These are phyloP conservation scores for Ilex paraguariensis DNA, from an alignment of 305 asterid genomes.

Conservation along the genomic window DNA sequence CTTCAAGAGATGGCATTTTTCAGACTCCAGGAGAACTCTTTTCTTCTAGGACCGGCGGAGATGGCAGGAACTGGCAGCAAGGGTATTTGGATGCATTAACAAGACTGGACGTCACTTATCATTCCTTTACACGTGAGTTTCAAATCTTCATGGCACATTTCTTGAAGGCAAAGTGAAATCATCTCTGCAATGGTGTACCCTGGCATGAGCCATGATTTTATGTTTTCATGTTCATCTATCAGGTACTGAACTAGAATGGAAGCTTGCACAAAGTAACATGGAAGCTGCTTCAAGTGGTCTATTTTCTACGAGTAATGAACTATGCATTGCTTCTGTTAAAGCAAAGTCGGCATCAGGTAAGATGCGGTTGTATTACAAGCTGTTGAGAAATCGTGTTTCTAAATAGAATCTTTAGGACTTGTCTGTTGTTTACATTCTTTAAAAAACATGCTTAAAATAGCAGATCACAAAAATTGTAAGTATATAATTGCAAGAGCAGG, in stretches of 20 bases:
- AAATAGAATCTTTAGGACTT: too few relatives aligned
- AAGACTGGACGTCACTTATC: constrained; percentile 73
- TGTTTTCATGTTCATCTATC: constrained; percentile 26
- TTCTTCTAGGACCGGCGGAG: constrained; percentile 51
- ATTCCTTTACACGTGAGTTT: constrained; percentile 78
- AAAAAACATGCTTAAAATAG: too few relatives aligned
- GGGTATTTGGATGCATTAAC: constrained; percentile 62
- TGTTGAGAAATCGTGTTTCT: too few relatives aligned
- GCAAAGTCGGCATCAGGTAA: constrained; percentile 92
- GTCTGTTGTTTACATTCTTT: too few relatives aligned
- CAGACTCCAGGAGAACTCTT: constrained; percentile 49
- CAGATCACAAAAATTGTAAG: too few relatives aligned
- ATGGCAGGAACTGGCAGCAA: constrained; percentile 91
- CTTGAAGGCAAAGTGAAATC: background rate
- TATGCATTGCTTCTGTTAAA: constrained; percentile 65
- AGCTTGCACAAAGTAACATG: constrained; percentile 80
- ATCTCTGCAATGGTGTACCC: background rate
- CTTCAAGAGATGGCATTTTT: constrained; percentile 85
- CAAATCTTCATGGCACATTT: constrained; percentile 17
- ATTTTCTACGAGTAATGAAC: constrained; percentile 82
- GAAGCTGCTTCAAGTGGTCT: constrained; percentile 91
- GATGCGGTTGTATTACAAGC: constrained; percentile 16
- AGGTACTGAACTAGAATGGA: constrained; percentile 99
- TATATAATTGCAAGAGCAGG: too few relatives aligned
- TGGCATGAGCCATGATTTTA: constrained; percentile 3